A percentile compares a stretch with the other conserved stretches of the same genome.
These are phyloP conservation scores for Calonectria ilicicola DNA, from an alignment of 2,329 filamentous ascomycete genomes.

Conservation along the genomic window DNA sequence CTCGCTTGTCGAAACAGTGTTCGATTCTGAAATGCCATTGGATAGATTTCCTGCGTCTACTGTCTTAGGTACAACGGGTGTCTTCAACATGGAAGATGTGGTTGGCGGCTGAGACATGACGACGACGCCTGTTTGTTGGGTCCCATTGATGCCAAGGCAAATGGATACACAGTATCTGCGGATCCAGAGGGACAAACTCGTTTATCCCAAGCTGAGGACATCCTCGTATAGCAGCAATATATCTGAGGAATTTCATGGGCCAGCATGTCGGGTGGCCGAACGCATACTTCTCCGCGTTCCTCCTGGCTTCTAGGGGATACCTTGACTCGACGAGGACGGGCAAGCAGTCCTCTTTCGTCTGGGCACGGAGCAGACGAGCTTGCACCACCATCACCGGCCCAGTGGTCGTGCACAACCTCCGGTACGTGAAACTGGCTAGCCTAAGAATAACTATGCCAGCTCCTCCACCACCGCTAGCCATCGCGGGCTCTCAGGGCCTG, in stretches of 20 bases:
- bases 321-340: background rate
- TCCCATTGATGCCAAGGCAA: background rate
- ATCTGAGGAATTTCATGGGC: background rate
- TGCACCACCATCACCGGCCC: background rate
- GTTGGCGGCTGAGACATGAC: conserved; percentile 19
- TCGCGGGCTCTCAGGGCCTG: background rate
- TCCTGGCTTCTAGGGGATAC: background rate
- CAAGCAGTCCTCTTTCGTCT: background rate
- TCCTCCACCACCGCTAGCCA: background rate
- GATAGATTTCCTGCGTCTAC: background rate
- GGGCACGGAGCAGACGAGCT: background rate
- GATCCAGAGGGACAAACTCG: background rate
- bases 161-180: background rate
- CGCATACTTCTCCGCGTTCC: background rate
- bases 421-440: background rate
- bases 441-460: background rate
- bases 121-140: background rate
- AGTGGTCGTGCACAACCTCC: background rate
- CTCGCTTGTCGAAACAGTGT: background rate
- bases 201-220: background rate
- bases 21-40: background rate
- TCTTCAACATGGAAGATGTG: background rate
- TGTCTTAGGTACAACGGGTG: background rate
- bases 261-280: background rate
- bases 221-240: background rate